phyloP scores from a whole-genome alignment of 768 basidiomycete species.

The Pleurotus salmoneostramineus region DNA sequence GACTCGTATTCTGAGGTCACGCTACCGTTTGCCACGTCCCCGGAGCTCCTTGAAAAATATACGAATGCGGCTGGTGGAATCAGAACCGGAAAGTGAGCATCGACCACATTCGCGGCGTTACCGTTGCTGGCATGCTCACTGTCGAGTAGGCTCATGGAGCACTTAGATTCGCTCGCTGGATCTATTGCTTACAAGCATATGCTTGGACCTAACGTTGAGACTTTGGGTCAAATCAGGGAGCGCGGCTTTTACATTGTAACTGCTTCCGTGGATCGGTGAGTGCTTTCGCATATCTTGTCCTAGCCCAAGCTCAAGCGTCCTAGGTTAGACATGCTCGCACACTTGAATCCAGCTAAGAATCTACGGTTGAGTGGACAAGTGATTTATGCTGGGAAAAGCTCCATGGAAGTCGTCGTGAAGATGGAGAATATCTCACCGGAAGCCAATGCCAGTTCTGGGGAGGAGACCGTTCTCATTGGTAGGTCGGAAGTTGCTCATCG shows the following conservation, averaged over 20 bases:
- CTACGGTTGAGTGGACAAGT: conserved; percentile 78
- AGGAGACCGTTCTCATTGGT: conserved; percentile 57
- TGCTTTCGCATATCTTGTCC: background rate
- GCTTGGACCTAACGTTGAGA: conserved; percentile 59
- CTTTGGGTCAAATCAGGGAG: conserved; percentile 50
- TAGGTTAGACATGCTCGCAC: conserved; percentile 66
- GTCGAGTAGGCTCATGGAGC: conserved; percentile 58
- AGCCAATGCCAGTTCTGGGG: conserved; percentile 10
- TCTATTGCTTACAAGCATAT: conserved; percentile 83
- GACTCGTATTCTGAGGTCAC: conserved; percentile 68
- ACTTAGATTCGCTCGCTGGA: conserved; percentile 82
- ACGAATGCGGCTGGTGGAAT: conserved; percentile 70
- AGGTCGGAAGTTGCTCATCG: conserved; percentile 31
- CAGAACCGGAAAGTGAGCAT: conserved; percentile 55
- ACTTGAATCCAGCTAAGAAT: conserved; percentile 58
- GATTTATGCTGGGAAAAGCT: conserved; percentile 70
- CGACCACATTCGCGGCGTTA: too few species aligned
- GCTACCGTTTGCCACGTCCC: conserved; percentile 60
- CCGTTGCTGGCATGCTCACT: too few species aligned
- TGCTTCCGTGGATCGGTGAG: conserved; percentile 73
- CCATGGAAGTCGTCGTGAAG: conserved; percentile 84
- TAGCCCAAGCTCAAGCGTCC: background rate
- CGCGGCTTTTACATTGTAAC: conserved; percentile 81
- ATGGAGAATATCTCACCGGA: conserved; percentile 59
- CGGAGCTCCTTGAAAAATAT: conserved; percentile 60